phyloP scores from a whole-genome alignment of 305 asterid genomes.

The Fraxinus nigra region DNA sequence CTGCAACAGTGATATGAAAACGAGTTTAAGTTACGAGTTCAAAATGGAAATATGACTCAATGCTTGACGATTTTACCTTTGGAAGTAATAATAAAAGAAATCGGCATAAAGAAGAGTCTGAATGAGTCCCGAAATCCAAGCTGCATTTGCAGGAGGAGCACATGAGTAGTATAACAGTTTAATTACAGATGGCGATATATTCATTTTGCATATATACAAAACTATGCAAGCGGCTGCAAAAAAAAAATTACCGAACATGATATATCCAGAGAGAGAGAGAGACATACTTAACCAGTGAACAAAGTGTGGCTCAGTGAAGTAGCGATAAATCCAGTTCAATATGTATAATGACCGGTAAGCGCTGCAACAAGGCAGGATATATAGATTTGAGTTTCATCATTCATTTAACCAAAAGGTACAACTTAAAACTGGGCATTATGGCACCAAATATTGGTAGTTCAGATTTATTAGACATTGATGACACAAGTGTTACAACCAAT shows the following conservation, averaged over 20 bases:
- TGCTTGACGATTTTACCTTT: conserved; percentile 45
- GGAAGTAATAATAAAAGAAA: conserved; percentile 94
- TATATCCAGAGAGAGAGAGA: conserved; percentile 13
- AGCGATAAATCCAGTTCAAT: conserved; percentile 93
- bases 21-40: background rate
- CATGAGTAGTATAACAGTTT: background rate
- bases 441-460: background rate
- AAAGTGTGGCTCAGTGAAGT: conserved; percentile 83
- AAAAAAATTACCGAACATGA: conserved; percentile 14
- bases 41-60: background rate
- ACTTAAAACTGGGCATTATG: background rate
- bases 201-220: background rate
- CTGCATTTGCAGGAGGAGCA: conserved; percentile 40
- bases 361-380: conserved; percentile 38
- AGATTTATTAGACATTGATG: background rate
- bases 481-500: background rate
- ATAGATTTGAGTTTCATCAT: background rate
- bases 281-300: conserved; percentile 82
- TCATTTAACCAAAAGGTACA: background rate
- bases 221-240: background rate
- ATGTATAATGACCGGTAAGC: conserved; percentile 83
- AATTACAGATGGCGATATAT: background rate
- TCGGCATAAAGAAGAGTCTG: conserved; percentile 88
- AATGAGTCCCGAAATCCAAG: conserved; percentile 87
- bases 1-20: conserved; percentile 35